A percentile compares a stretch with the other conserved stretches of the same genome.
These are phyloP conservation scores for Sarocladiaceae sp. DNA, from an alignment of 2,329 filamentous ascomycete genomes.

Conservation along the genomic window DNA sequence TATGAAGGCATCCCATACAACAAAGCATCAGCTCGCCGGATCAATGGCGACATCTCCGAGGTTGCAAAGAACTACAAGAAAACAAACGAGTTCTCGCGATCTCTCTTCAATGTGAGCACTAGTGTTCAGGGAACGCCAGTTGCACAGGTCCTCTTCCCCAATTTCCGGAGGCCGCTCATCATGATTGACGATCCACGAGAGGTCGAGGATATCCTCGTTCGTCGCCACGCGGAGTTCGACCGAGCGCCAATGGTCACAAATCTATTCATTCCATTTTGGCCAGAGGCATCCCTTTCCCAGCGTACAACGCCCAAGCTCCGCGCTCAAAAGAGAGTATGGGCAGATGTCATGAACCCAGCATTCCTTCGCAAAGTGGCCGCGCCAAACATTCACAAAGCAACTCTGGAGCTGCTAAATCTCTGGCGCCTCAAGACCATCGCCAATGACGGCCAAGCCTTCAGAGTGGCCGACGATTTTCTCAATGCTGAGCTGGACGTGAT, in stretches of 20 bases:
- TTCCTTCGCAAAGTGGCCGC: conserved; percentile 1
- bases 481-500: background rate
- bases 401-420: background rate
- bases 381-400: conserved; percentile 2
- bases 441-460: background rate
- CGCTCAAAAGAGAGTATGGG: background rate
- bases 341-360: background rate
- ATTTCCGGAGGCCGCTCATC: conserved; percentile 12
- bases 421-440: background rate
- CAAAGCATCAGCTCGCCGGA: background rate
- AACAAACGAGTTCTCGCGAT: background rate
- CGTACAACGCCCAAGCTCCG: background rate
- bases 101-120: background rate
- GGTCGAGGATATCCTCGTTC: conserved; percentile 23
- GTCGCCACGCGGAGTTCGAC: conserved; percentile 26
- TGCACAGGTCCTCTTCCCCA: conserved; percentile 20
- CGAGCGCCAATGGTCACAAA: background rate
- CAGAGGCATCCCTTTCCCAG: background rate
- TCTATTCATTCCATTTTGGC: background rate
- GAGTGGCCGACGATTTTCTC: background rate
- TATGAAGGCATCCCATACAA: background rate
- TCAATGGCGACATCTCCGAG: background rate
- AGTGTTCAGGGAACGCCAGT: conserved; percentile 13
- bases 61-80: background rate
- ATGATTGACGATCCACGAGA: conserved; percentile 22